Evolutionary conservation across 192 early-diverging fungal species (phyloP).

Genomic region (Radiomyces spectabilis): DNA sequence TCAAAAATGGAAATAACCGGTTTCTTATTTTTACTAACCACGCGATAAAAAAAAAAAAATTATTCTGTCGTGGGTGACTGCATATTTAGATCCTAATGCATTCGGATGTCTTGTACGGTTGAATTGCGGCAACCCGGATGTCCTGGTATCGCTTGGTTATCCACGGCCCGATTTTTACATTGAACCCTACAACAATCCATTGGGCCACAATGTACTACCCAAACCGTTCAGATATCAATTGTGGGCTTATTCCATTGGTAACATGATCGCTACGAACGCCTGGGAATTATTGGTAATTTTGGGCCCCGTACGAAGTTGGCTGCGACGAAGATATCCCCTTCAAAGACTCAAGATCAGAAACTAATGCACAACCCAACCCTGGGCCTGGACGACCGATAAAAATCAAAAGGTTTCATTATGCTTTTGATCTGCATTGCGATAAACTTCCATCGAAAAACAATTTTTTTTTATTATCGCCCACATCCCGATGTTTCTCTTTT

Average conservation of each 20-base stretch:
- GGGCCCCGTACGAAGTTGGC: slow-evolving; percentile 33
- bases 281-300: slow-evolving; percentile 42
- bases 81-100: slow-evolving; percentile 43
- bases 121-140: slow-evolving; percentile 55
- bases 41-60: too few species aligned
- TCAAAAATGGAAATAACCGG: too few species aligned
- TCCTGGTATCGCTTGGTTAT: slow-evolving; percentile 31
- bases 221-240: slow-evolving; percentile 40
- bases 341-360: slow-evolving; percentile 31
- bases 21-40: too few species aligned
- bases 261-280: slow-evolving; percentile 26
- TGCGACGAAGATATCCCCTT: slow-evolving; percentile 22
- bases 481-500: too few species aligned
- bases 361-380: too few species aligned
- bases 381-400: too few species aligned
- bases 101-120: slow-evolving; percentile 55
- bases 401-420: too few species aligned
- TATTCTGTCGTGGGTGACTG: too few species aligned
- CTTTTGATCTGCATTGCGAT: too few species aligned
- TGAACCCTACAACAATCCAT: slow-evolving; percentile 42
- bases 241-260: slow-evolving; percentile 42
- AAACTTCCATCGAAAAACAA: too few species aligned
- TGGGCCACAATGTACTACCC: slow-evolving; percentile 58
- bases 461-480: too few species aligned
- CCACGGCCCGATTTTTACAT: slow-evolving; percentile 31